phyloP scores from a whole-genome alignment of 768 basidiomycete species.

The Kwoniella sp. region DNA sequence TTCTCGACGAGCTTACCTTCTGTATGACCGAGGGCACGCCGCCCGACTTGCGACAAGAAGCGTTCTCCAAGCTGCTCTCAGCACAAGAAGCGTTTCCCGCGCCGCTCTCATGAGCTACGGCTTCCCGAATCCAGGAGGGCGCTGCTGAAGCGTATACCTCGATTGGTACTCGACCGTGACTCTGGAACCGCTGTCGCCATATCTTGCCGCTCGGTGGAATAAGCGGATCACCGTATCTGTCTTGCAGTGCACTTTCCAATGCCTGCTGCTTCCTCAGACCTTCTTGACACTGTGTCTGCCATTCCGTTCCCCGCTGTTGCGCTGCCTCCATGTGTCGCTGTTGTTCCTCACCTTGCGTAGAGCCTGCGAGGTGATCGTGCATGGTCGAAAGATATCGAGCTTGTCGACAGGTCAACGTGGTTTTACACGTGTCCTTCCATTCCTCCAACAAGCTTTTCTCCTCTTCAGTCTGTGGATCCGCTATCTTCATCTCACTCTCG shows the following conservation, averaged over 20 bases:
- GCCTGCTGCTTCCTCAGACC: neutral
- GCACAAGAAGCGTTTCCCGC: neutral
- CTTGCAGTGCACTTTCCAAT: neutral
- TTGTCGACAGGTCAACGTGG: neutral
- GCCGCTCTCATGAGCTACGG: neutral
- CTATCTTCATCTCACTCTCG: neutral
- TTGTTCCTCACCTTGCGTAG: neutral
- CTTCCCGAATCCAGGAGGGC: neutral
- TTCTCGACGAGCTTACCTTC: neutral
- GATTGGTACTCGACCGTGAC: neutral
- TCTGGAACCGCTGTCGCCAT: neutral
- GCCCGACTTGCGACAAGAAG: neutral
- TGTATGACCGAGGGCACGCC: neutral
- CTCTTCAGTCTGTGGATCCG: neutral
- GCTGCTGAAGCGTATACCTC: neutral
- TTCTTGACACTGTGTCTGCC: neutral
- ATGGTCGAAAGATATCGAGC: neutral
- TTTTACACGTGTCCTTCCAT: neutral
- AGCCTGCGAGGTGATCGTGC: neutral
- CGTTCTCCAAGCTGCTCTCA: neutral
- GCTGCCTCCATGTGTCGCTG: neutral
- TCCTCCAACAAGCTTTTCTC: neutral
- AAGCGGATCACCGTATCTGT: neutral
- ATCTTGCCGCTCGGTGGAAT: neutral
- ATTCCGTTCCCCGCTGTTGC: neutral